A percentile compares a stretch with the other conserved stretches of the same genome.
These are phyloP conservation scores for Glycine tomentella DNA, from an alignment of 306 rosid genomes.

Conservation along the genomic window DNA sequence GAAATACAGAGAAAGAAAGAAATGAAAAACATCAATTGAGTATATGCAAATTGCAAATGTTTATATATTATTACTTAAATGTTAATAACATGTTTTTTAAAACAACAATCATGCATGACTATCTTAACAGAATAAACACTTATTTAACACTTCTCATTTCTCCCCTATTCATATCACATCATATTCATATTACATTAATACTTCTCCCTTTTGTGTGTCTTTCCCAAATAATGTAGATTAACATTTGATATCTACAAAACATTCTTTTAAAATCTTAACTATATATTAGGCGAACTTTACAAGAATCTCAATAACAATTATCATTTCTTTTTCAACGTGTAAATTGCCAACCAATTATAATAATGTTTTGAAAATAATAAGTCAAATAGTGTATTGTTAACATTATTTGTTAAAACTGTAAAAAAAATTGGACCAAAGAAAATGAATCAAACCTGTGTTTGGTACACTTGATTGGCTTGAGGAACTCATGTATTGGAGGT, in stretches of 20 bases:
- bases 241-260: not conserved
- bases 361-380: not conserved
- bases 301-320: not conserved
- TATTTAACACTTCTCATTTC: not conserved
- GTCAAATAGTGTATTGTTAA: not conserved
- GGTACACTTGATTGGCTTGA: conserved; percentile 67
- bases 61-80: not conserved
- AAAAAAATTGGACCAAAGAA: not conserved
- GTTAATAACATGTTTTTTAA: not conserved
- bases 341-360: not conserved
- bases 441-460: conserved; percentile 62
- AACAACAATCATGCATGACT: not conserved
- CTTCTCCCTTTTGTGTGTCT: not conserved
- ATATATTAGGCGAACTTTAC: not conserved
- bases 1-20: not conserved
- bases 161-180: not conserved
- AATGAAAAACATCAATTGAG: too few relatives aligned
- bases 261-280: not conserved
- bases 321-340: not conserved
- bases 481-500: conserved; percentile 69
- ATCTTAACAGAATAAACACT: not conserved
- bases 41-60: too few relatives aligned
- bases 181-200: not conserved
- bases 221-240: too few relatives aligned
- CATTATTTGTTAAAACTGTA: not conserved